These are phyloP conservation scores for Tylopilus sp. DNA, from an alignment of 1,284 basidiomycete genomes.

Conservation along the genomic window DNA sequence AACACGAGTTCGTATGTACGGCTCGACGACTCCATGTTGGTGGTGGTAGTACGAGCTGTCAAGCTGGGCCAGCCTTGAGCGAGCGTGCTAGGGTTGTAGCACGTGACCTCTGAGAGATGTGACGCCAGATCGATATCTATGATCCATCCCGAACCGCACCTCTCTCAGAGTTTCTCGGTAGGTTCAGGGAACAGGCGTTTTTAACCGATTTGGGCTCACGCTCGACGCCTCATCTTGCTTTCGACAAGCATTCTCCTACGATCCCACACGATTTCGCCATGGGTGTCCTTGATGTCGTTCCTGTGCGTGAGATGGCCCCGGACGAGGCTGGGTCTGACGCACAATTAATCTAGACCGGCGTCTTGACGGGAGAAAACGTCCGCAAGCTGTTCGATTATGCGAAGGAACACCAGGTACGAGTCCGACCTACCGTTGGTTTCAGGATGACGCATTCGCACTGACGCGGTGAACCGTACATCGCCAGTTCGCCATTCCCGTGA, in stretches of 20 bases:
- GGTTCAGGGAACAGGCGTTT: slow-evolving; percentile 7
- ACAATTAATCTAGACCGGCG: slow-evolving; percentile 52
- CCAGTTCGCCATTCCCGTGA: slow-evolving; percentile 68
- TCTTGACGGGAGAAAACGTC: slow-evolving; percentile 70
- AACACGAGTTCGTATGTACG: no score
- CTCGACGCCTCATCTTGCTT: background rate
- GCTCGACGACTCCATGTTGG: no score
- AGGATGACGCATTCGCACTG: background rate
- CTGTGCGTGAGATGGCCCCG: slow-evolving; percentile 41
- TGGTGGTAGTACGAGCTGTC: no score
- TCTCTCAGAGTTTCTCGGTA: slow-evolving; percentile 11
- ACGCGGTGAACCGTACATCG: slow-evolving; percentile 1
- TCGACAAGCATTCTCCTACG: slow-evolving; percentile 11
- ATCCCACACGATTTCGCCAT: slow-evolving; percentile 28
- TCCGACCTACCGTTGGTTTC: background rate
- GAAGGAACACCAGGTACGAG: slow-evolving; percentile 56
- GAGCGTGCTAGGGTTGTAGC: background rate
- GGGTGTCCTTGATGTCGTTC: slow-evolving; percentile 58
- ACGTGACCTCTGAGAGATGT: slow-evolving; percentile 18
- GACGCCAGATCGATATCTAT: slow-evolving; percentile 6
- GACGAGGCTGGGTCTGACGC: slow-evolving; percentile 13
- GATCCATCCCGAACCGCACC: no score
- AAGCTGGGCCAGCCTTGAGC: no score
- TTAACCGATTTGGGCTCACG: slow-evolving; percentile 2
- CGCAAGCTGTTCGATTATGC: slow-evolving; percentile 75